phyloP scores from a whole-genome alignment of 129 eudicot species.

The Smallanthus sonchifolius region DNA sequence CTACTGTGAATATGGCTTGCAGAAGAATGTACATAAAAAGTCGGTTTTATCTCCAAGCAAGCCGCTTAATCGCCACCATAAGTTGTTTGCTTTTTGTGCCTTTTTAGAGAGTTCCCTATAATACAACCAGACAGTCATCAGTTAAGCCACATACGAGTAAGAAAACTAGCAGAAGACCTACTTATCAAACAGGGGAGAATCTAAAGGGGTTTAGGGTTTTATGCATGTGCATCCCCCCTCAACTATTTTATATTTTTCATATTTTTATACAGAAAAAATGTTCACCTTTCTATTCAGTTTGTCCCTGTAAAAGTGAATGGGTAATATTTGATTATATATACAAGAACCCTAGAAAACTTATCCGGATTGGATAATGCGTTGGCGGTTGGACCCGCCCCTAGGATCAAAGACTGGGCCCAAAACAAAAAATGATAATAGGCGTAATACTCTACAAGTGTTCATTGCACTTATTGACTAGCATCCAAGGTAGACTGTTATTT shows the following conservation, averaged over 20 bases:
- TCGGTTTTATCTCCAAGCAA: slow-evolving; percentile 91
- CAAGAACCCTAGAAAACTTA: too few species aligned
- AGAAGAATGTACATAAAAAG: slow-evolving; percentile 73
- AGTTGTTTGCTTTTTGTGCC: slow-evolving; percentile 89
- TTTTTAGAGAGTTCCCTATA: slow-evolving; percentile 90
- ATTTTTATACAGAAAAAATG: neutral
- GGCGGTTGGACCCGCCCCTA: neutral
- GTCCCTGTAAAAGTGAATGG: too few species aligned
- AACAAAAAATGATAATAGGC: neutral
- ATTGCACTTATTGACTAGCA: neutral
- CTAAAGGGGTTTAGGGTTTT: neutral
- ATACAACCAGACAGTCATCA: neutral
- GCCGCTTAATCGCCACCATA: slow-evolving; percentile 99
- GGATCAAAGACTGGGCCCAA: neutral
- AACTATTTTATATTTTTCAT: neutral
- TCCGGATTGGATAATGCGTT: neutral
- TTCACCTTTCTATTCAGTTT: neutral
- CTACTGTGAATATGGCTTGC: slow-evolving; percentile 81
- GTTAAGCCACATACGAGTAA: neutral
- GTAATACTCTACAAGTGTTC: neutral
- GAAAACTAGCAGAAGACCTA: neutral
- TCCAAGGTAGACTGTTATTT: neutral
- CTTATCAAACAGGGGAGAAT: neutral
- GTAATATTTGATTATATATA: too few species aligned
- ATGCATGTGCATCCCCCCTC: neutral